phyloP scores from a whole-genome alignment of 805 yeast species.

The Wickerhamomyces pijperi region DNA sequence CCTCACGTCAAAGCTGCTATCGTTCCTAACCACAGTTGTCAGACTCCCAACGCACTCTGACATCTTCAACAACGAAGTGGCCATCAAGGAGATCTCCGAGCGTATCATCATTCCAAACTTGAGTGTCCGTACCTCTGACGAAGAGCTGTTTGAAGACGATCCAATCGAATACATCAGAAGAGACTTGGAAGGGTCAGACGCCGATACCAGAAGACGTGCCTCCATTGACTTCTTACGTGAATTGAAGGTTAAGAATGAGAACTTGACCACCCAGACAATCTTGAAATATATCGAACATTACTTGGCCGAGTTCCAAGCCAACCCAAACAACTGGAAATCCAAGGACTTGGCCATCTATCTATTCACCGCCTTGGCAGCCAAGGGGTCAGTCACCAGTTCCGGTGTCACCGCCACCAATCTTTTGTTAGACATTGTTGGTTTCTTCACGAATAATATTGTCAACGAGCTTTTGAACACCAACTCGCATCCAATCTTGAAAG shows the following conservation, averaged over 20 bases:
- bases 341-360: slow-evolving; percentile 82
- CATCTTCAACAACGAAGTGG: slow-evolving; percentile 50
- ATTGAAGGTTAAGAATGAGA: slow-evolving; percentile 68
- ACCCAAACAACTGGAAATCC: slow-evolving; percentile 58
- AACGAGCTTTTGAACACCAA: slow-evolving; percentile 56
- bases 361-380: slow-evolving; percentile 83
- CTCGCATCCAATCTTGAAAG: slow-evolving; percentile 69
- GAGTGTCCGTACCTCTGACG: slow-evolving; percentile 75
- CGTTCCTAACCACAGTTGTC: slow-evolving; percentile 74
- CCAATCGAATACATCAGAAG: slow-evolving; percentile 88
- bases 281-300: slow-evolving; percentile 62
- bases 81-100: slow-evolving; percentile 66
- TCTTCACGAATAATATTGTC: slow-evolving; percentile 73
- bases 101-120: slow-evolving; percentile 85
- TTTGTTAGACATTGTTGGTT: slow-evolving; percentile 75
- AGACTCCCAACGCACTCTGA: slow-evolving; percentile 55
- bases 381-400: slow-evolving; percentile 74
- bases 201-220: slow-evolving; percentile 84
- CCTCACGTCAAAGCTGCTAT: slow-evolving; percentile 68
- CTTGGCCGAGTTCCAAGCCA: slow-evolving; percentile 36
- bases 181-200: slow-evolving; percentile 91
- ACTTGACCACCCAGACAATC: slow-evolving; percentile 62
- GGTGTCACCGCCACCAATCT: slow-evolving; percentile 85
- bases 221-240: slow-evolving; percentile 89
- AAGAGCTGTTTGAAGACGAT: slow-evolving; percentile 92